Evolutionary conservation across 2,329 filamentous ascomycete species (phyloP), one percentile per base, ranked within the genome.

Genomic region (Corniculantispora saksenae): DNA sequence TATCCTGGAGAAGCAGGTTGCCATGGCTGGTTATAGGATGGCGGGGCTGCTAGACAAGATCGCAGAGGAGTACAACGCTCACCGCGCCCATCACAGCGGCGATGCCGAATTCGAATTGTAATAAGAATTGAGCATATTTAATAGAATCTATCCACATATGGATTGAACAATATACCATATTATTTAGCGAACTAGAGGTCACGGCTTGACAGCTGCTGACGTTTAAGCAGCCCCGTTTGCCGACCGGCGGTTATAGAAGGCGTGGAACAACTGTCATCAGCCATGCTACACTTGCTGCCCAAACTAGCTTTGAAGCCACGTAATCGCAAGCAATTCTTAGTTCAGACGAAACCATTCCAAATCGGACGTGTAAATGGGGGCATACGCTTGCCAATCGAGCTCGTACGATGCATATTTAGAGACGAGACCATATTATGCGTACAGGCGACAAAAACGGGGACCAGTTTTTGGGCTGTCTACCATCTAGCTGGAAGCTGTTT

Each of bases 31-130:
- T 13, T 90, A 87, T 74, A 83, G 90, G 57, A 81, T 92, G 73
- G 90, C 86, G 2, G 83, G 83, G 23, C 91, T 87, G 87, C 77
- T 91, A 67, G 88, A 91, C 72, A 77, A 83, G 70, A 87, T 91
- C 70, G 86, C 80, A 10, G 76, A 80, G n/a, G 72, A 70, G 29
- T 77, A 73, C 67, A 66, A 70, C 35, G 35, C 62, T 1, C 66
- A 68, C 23, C 71, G 64, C 35, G 69, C 64, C 66, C 68, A 58
- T 47, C 10, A 8, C 17, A 19, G 4, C 25, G 21, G 21, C n/a
- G 45, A 45, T 15, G 73, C 67, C 38, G 67, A 69, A 15, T 70
- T 72, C 45, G 77, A 78, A 63, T 65, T 77, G 56, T 78, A 72
- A 66, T 15, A 29, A 1, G 10, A 35, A 35, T 35, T 45, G 32